phyloP scores from a whole-genome alignment of 345 rosid species.

The Citrus sp. region DNA sequence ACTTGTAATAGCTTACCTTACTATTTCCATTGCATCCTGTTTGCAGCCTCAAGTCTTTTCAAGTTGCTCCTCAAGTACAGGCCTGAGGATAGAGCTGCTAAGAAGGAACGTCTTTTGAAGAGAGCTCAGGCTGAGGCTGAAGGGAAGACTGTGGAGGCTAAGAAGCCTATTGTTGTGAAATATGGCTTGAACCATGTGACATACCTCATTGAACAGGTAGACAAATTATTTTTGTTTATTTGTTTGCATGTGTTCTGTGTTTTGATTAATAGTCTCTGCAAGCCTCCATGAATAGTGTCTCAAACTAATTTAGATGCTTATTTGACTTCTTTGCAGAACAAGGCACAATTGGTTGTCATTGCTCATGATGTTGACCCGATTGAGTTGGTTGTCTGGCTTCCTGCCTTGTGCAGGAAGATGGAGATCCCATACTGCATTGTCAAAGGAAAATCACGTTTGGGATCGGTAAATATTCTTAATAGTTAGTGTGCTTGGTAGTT shows the following conservation, averaged over 20 bases:
- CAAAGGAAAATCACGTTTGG: conserved; percentile 75
- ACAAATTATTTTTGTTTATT: neutral
- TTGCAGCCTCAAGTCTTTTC: conserved; percentile 54
- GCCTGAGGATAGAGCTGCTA: conserved; percentile 70
- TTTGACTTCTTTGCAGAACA: conserved; percentile 36
- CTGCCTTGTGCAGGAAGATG: conserved; percentile 86
- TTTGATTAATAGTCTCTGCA: neutral
- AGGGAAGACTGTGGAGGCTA: conserved; percentile 55
- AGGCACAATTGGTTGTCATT: conserved; percentile 71
- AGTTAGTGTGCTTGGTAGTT: neutral
- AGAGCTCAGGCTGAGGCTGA: conserved; percentile 72
- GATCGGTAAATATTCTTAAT: conserved; percentile 36
- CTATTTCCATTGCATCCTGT: neutral
- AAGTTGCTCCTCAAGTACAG: conserved; percentile 63
- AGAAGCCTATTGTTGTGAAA: conserved; percentile 71
- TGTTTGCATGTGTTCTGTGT: neutral
- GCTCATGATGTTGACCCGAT: conserved; percentile 90
- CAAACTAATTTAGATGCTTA: neutral
- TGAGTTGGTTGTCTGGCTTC: conserved; percentile 84
- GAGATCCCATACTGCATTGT: conserved; percentile 85
- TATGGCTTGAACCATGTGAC: conserved; percentile 76
- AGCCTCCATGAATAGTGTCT: neutral
- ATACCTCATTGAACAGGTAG: conserved; percentile 70
- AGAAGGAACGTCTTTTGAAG: conserved; percentile 61
- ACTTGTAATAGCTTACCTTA: neutral